phyloP scores from a whole-genome alignment of 305 asterid genomes.

The Rubia balearica region DNA sequence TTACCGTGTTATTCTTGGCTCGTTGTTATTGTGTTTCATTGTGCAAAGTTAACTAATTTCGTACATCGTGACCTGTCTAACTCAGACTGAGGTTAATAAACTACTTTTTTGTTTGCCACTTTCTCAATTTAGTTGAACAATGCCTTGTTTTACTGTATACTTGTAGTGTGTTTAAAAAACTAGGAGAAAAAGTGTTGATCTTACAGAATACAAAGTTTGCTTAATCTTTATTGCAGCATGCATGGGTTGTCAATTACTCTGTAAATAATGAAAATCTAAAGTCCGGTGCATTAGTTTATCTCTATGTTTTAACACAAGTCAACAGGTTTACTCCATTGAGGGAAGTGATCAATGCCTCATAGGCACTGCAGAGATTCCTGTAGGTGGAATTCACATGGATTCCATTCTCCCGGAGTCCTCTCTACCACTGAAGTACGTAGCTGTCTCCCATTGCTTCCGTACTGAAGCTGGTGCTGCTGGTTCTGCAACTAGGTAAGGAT shows the following conservation, averaged over 20 bases:
- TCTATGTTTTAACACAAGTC: slow-evolving; percentile 17
- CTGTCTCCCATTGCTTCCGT: slow-evolving; percentile 92
- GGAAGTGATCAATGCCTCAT: slow-evolving; percentile 92
- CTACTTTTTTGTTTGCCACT: not conserved
- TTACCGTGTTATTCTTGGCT: not conserved
- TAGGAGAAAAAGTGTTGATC: too few species aligned
- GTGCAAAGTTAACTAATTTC: not conserved
- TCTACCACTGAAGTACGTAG: slow-evolving; percentile 82
- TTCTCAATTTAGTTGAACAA: not conserved
- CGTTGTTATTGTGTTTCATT: too few species aligned
- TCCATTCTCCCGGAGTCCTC: slow-evolving; percentile 70
- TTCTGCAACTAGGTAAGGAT: slow-evolving; percentile 63
- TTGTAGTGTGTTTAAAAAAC: not conserved
- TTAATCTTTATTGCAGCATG: too few species aligned
- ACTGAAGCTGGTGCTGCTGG: slow-evolving; percentile 99
- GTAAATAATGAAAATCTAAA: not conserved
- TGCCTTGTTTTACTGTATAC: not conserved
- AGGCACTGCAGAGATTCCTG: slow-evolving; percentile 97
- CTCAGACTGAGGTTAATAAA: not conserved
- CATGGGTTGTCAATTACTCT: not conserved
- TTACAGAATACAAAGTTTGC: too few species aligned
- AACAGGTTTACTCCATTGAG: slow-evolving; percentile 90
- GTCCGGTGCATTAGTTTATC: slow-evolving; percentile 8
- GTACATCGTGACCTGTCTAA: not conserved
- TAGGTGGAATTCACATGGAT: slow-evolving; percentile 96